Percentiles rank a stretch among this genome's conserved stretches.
Conservation (phyloP, 2,329 filamentous ascomycete species). For the Monosporascus sp. region DNA sequence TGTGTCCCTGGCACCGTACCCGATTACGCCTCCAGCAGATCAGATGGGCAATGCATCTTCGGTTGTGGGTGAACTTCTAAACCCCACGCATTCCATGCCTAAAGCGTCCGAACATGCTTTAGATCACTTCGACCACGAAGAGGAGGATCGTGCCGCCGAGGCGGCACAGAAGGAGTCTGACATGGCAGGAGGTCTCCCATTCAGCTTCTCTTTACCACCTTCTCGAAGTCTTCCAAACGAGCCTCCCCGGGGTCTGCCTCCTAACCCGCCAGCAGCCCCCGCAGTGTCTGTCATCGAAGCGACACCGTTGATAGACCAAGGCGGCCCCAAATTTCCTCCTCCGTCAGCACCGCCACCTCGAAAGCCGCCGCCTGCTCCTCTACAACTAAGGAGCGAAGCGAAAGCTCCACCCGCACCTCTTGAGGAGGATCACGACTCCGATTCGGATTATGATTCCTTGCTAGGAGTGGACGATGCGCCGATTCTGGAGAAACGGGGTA, state of each 20-base stretch:
- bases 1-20: slow-evolving; percentile 55
- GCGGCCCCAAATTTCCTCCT: slow-evolving; percentile 44
- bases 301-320: slow-evolving; percentile 38
- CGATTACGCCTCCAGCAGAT: slow-evolving; percentile 58
- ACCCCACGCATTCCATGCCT: slow-evolving; percentile 54
- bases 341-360: slow-evolving; percentile 57
- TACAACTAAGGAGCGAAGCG: slow-evolving; percentile 58
- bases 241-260: slow-evolving; percentile 47
- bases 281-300: slow-evolving; percentile 37
- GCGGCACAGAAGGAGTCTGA: slow-evolving; percentile 40
- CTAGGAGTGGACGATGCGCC: slow-evolving; percentile 62
- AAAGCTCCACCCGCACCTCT: slow-evolving; percentile 21
- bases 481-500: slow-evolving; percentile 57
- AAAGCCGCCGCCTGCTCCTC: slow-evolving; percentile 78
- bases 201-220: slow-evolving; percentile 47
- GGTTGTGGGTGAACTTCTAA: slow-evolving; percentile 46
- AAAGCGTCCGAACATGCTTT: slow-evolving; percentile 54
- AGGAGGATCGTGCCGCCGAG: slow-evolving; percentile 43
- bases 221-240: slow-evolving; percentile 50
- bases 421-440: slow-evolving; percentile 58
- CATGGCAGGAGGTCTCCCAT: slow-evolving; percentile 41
- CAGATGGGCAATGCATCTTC: slow-evolving; percentile 34
- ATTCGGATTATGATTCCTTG: slow-evolving; percentile 79
- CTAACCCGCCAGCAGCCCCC: slow-evolving; percentile 39
- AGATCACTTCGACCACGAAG: slow-evolving; percentile 50